A percentile compares a stretch with the other conserved stretches of the same genome.
Conservation (phyloP, 2,329 filamentous ascomycete species). For the Neospermospora avenae region DNA sequence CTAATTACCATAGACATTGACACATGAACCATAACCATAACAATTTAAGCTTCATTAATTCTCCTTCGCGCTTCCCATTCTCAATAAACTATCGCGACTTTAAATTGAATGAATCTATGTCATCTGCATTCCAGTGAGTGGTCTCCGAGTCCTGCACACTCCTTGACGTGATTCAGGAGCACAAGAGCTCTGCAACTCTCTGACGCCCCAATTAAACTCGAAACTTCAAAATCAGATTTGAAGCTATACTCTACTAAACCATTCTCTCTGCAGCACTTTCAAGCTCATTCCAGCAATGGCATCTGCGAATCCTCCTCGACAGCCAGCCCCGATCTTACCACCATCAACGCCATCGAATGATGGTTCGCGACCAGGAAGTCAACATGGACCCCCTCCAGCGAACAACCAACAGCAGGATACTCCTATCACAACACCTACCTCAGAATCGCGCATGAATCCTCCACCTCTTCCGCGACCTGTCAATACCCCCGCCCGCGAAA, state of each 20-base stretch:
- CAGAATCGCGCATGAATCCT: constrained; percentile 33
- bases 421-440: constrained; percentile 26
- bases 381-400: constrained; percentile 14
- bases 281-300: constrained; percentile 33
- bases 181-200: not conserved
- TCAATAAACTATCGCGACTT: not conserved
- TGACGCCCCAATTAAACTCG: not conserved
- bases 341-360: constrained; percentile 29
- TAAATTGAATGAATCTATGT: constrained; percentile 20
- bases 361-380: constrained; percentile 17
- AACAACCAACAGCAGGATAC: constrained; percentile 22
- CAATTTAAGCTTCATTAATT: not conserved
- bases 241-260: not conserved
- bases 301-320: constrained; percentile 21
- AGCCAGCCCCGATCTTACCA: constrained; percentile 28
- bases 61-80: not conserved
- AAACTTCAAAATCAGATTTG: not conserved
- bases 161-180: not conserved
- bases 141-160: too few species aligned
- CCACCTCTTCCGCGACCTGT: constrained; percentile 31
- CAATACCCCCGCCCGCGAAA: constrained; percentile 32
- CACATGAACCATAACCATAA: too few species aligned
- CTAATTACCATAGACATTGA: not conserved
- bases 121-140: constrained; percentile 28
- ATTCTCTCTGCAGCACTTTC: constrained; percentile 22